These are phyloP conservation scores for Bipolaris bicolor DNA, from an alignment of 2,329 filamentous ascomycete genomes.

Conservation along the genomic window DNA sequence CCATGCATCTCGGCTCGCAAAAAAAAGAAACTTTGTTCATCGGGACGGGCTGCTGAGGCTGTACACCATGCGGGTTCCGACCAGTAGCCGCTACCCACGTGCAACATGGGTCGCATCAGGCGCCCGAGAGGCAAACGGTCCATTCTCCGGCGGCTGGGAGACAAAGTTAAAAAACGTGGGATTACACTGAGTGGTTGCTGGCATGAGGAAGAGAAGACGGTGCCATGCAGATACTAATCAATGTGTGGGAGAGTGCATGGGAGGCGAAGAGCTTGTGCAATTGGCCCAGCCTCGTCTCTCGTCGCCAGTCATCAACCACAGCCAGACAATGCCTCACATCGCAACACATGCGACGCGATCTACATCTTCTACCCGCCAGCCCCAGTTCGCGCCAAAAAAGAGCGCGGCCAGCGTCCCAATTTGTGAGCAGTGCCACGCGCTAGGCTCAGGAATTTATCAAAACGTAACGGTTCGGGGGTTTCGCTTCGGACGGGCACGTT, in stretches of 20 bases:
- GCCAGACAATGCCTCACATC: not conserved
- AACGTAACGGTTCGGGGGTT: slow-evolving; percentile 1
- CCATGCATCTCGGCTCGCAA: no score
- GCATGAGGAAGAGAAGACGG: not conserved
- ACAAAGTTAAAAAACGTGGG: not conserved
- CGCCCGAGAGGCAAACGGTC: not conserved
- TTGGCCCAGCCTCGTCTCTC: not conserved
- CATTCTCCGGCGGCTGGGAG: not conserved
- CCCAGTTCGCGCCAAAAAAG: not conserved
- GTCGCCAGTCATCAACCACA: not conserved
- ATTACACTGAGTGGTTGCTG: not conserved
- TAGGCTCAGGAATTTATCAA: not conserved
- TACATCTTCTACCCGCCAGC: not conserved
- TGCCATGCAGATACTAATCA: not conserved
- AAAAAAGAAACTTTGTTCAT: no score
- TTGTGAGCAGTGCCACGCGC: not conserved
- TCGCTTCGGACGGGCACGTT: slow-evolving; percentile 9
- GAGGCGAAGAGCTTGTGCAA: not conserved
- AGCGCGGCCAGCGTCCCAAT: not conserved
- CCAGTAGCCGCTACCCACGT: slow-evolving; percentile 7
- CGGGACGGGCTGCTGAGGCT: no score
- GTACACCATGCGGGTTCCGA: not conserved
- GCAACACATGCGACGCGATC: not conserved
- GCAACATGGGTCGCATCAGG: slow-evolving; percentile 10
- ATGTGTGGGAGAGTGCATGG: not conserved